Evolutionary conservation across 2,329 filamentous ascomycete genomes (phyloP), one percentile per base, ranked within the genome.

Genomic region (Cylindrodendrum hubeiense): DNA sequence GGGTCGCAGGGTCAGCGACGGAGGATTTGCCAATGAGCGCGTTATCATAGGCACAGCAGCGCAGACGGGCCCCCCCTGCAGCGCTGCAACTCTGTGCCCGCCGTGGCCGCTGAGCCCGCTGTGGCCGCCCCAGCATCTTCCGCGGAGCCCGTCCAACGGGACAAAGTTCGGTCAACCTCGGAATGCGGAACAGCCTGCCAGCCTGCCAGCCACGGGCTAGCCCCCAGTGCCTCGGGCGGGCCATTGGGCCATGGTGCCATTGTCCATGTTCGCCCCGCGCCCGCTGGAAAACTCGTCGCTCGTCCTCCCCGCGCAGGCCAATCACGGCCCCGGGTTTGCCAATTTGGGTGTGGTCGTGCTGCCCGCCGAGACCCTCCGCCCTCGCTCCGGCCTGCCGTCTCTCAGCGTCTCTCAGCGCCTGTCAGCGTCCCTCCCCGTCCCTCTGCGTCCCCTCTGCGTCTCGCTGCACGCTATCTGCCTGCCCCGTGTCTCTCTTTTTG

Each of bases 281-380:
- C 28, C 28, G 28, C 28, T 30, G 33, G 58, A 69, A 63, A 67
- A 66, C 51, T 62, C 50, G 6, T 50, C 60, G 30, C 30, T 37
- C 60, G 30, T 22, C 37, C 15, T 49, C 51, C 30, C 60, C 62
- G 53, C 49, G 43, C 63, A 47, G 22, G 49, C 76, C 74, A 78
- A 77, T 77, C 67, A 72, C 46, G 52, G 58, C 60, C n/a, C 63
- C 56, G 43, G 56, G 55, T 72, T 77, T 77, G 62, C 69, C 60
- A 77, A 77, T 77, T 67, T 54, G 49, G 58, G 49, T 57, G 41
- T 49, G 54, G 33, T 64, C 47, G 62, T 62, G 57, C 24, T 26
- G 17, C 6, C 46, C 26, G 15, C n/a, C 46, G 34, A n/a, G n/a
- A n/a, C 28, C 50, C 22, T 28, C 59, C 41, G 47, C 47, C 50